Base-by-base conservation (phyloP, 441 rosid genomes). In the Capsella rubella region DNA sequence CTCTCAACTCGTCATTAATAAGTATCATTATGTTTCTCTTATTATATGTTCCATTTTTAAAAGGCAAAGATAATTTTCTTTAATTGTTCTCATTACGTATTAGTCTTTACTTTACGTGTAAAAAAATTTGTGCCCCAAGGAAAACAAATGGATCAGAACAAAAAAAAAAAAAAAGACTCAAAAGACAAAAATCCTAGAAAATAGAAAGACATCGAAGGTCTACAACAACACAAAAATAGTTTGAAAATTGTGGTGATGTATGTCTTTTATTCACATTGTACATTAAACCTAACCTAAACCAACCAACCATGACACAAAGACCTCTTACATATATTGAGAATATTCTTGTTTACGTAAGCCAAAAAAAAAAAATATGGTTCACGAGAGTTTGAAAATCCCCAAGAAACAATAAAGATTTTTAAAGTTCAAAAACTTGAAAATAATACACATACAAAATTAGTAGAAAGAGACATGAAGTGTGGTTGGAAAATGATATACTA, bases 311-410 rank as follows among this genome's bases (percentile, higher is more conserved):
- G 78, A 51, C 67, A 67, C 70, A 75, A 60, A 21, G 25, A 61
- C 28, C 69, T 57, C 74, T 75, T 69, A 60, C 74, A 68, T 45
- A 75, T 62, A 8, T 64, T 63, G 64, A 60, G 74, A 75, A 62
- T 75, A 75, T 62, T 75, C 34, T 61, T 21, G 25, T 74, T 54
- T 75, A 75, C 79, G 79, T 62, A 76, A 62, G 79, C 66, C 25
- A 8, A 43, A 32, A 6, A 31, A 29, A 0, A 14, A 45, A n/a
- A 28, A 37, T 1, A 37, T 1, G 57, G 59, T 75, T 75, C 72
- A 71, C 67, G 63, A 77, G 62, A 77, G 76, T 71, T 71, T 71
- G 67, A 70, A 50, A 70, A 76, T 70, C 62, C 69, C 65, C 49
- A 64, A 53, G 40, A 45, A 6, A 74, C 58, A 16, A 16, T 58